Conservation (phyloP, 208 protist genomes). For the Leishmania turanica region DNA sequence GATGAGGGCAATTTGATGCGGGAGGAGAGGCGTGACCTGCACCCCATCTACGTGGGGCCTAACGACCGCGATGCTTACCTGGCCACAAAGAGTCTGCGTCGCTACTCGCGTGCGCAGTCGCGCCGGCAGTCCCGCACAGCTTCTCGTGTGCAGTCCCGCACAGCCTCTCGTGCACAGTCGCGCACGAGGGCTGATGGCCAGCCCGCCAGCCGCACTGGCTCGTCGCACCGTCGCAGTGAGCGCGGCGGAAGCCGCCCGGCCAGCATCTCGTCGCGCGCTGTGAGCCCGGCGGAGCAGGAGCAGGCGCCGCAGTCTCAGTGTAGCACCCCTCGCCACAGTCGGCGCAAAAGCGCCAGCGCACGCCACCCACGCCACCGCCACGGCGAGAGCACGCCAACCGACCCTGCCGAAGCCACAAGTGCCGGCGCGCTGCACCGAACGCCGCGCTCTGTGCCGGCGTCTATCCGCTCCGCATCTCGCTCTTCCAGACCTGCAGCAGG, state of each 20-base stretch:
- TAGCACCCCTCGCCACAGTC: slow-evolving; percentile 30
- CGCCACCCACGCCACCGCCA: slow-evolving; percentile 18
- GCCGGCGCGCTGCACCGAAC: slow-evolving; percentile 4
- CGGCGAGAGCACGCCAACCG: slow-evolving; percentile 4
- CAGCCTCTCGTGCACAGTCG: background rate
- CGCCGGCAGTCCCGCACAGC: slow-evolving; percentile 51
- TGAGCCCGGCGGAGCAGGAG: slow-evolving; percentile 19
- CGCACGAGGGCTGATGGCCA: slow-evolving; percentile 17
- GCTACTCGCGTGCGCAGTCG: slow-evolving; percentile 80
- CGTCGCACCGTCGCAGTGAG: slow-evolving; percentile 32
- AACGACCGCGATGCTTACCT: slow-evolving; percentile 88
- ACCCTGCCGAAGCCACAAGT: slow-evolving; percentile 1
- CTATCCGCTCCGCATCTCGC: slow-evolving; percentile 11
- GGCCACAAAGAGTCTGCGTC: slow-evolving; percentile 78
- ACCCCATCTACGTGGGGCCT: slow-evolving; percentile 82
- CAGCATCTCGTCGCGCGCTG: slow-evolving; percentile 28
- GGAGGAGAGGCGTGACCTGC: slow-evolving; percentile 51
- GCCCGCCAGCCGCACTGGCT: slow-evolving; percentile 24
- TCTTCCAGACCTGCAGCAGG: slow-evolving; percentile 5
- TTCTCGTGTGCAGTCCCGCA: slow-evolving; percentile 32
- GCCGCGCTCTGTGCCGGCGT: slow-evolving; percentile 3
- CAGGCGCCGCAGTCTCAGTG: slow-evolving; percentile 4
- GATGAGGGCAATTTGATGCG: slow-evolving; percentile 66
- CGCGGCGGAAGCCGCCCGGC: slow-evolving; percentile 20
- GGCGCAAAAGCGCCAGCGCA: slow-evolving; percentile 18